Evolutionary conservation across 164 flowering plant species (phyloP).

Genomic region (Nymphaea thermarum): DNA sequence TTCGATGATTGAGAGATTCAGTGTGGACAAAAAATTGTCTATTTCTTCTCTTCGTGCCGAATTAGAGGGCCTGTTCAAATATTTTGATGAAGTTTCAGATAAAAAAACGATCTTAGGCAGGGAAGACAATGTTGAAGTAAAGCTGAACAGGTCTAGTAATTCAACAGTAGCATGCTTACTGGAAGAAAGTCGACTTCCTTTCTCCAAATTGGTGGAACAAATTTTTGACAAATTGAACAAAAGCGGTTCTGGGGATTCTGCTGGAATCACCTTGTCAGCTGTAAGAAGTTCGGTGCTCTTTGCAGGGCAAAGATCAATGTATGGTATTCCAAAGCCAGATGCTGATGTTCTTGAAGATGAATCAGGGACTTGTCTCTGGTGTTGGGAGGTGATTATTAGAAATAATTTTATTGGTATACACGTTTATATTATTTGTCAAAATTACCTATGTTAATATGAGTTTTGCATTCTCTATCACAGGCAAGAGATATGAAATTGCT

Average conservation of each 20-base stretch:
- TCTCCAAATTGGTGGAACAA: conserved; percentile 45
- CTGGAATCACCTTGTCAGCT: conserved; percentile 22
- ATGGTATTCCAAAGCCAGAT: conserved; percentile 50
- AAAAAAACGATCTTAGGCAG: conserved; percentile 8
- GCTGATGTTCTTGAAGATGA: conserved; percentile 86
- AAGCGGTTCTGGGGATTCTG: conserved; percentile 12
- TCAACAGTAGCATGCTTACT: conserved; percentile 43
- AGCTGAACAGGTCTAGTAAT: conserved; percentile 6
- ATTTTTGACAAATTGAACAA: conserved; percentile 37
- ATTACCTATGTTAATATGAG: background rate
- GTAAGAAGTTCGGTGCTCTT: conserved; percentile 49
- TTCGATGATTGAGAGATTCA: conserved; percentile 5
- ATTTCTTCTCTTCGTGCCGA: conserved; percentile 11
- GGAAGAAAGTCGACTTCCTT: conserved; percentile 64
- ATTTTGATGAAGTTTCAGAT: conserved; percentile 10
- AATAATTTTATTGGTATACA: background rate
- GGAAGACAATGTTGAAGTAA: background rate
- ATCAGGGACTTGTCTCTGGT: conserved; percentile 59
- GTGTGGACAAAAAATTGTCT: conserved; percentile 9
- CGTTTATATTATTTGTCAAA: background rate
- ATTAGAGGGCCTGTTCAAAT: conserved; percentile 10
- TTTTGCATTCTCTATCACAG: conserved; percentile 16
- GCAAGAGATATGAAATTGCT: conserved; percentile 68
- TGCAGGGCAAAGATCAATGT: conserved; percentile 60
- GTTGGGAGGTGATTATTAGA: conserved; percentile 77